A percentile compares a stretch with the other conserved stretches of the same genome.
phyloP scores from a whole-genome alignment of 768 basidiomycete species.

The Pleurotus eryngii region DNA sequence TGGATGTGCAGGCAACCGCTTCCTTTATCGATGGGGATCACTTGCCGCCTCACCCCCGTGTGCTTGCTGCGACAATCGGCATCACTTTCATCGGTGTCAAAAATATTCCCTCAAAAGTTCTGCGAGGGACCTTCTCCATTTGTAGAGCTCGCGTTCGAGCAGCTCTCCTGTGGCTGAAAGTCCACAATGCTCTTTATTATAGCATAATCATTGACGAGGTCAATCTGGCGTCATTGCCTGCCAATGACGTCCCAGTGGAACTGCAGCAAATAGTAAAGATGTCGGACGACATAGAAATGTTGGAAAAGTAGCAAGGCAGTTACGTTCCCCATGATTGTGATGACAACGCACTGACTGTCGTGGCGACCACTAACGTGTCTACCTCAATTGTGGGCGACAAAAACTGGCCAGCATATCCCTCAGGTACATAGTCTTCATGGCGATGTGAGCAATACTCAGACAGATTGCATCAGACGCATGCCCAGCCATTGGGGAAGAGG shows the following conservation, averaged over 20 bases:
- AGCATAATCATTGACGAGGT: background rate
- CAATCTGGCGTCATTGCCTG: background rate
- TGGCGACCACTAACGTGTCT: too few species aligned
- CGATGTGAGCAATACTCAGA: too few species aligned
- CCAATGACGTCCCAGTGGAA: background rate
- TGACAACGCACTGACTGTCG: too few species aligned
- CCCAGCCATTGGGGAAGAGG: too few species aligned
- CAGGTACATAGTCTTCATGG: too few species aligned
- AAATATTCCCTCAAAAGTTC: background rate
- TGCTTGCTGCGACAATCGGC: background rate
- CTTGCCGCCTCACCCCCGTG: slow-evolving; percentile 12
- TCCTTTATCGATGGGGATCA: slow-evolving; percentile 17
- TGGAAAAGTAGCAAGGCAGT: background rate
- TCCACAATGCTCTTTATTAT: background rate
- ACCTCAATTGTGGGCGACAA: too few species aligned
- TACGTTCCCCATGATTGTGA: too few species aligned
- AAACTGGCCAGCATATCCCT: background rate
- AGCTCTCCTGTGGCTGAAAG: background rate
- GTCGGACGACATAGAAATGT: background rate
- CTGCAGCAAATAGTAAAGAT: background rate
- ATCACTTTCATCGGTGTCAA: background rate
- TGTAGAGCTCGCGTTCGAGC: background rate
- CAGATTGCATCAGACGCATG: too few species aligned
- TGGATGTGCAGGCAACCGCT: slow-evolving; percentile 11
- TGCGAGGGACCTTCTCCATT: background rate